These are phyloP conservation scores for Linnemannia schmuckeri DNA, from an alignment of 192 early-diverging fungal species.

Conservation along the genomic window DNA sequence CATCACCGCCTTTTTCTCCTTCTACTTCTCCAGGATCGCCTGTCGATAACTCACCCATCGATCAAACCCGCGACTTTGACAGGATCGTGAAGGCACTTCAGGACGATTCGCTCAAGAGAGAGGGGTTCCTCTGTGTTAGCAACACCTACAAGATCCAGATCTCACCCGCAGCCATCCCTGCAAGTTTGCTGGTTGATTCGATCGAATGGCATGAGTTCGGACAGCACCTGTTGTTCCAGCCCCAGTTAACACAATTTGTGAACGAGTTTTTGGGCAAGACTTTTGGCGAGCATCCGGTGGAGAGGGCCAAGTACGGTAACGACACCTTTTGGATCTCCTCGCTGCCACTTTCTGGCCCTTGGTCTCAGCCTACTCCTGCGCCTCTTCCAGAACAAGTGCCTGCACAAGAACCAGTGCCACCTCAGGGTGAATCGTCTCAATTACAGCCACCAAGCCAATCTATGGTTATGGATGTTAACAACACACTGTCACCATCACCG, in stretches of 20 bases:
- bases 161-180: not conserved
- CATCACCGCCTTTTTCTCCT: not conserved
- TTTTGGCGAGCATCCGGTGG: not conserved
- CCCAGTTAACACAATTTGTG: not conserved
- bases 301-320: not conserved
- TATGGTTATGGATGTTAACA: not conserved
- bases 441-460: not conserved
- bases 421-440: not conserved
- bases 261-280: conserved; percentile 1
- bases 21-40: not conserved
- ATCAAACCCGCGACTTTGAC: not conserved
- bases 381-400: not conserved
- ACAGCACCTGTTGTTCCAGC: conserved; percentile 7
- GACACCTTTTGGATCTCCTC: conserved; percentile 15
- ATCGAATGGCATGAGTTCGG: conserved; percentile 13
- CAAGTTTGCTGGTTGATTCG: not conserved
- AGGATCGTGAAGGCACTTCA: not conserved
- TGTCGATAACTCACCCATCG: not conserved
- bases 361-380: not conserved
- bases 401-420: not conserved
- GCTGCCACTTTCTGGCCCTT: not conserved
- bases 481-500: not conserved
- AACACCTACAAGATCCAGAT: conserved; percentile 25
- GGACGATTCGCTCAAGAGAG: not conserved
- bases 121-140: conserved; percentile 2